Evolutionary conservation across 345 rosid species (phyloP), one percentile per base, ranked within the genome.

Genomic region (Arabis hirsuta): DNA sequence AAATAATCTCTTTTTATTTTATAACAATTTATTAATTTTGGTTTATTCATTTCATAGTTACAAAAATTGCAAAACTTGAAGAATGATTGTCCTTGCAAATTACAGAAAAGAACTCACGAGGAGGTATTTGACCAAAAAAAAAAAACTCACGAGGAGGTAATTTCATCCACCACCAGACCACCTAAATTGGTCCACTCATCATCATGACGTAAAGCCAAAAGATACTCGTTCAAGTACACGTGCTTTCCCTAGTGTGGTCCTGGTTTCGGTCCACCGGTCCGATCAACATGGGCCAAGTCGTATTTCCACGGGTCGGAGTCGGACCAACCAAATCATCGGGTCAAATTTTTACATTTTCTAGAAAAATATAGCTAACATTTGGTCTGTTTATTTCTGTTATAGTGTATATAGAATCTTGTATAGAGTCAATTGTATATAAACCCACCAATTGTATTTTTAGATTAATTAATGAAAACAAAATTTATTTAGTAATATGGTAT

Each of bases 41-140:
- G 24, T 38, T 45, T 38, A 45, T 62, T 34, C 50, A 51, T 22
- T 14, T 39, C 11, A 10, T 19, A 48, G 59, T 47, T 32, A 46
- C 60, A 31, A 52, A 66, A 31, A 11, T 9, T 50, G 61, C 67
- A 66, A 50, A 73, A 54, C 48, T 44, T 32, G 69, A 43, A 73
- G 54, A 50, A 58, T 74, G 54, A 60, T 43, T 67, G 71, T 73
- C 65, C 65, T 64, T 63, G 71, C 31, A 55, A 56, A 19, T 45
- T 63, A 73, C 71, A 72, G 32, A 63, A 51, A 12, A 14, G 31
- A 74, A 24, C 78, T 74, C 78, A 74, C 56, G 78, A 67, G 62
- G 52, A 32, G 16, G 39, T 22, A 32, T n/a, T n/a, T n/a, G n/a
- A n/a, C n/a, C n/a, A n/a, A n/a, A n/a, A n/a, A n/a, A 63, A 51